phyloP scores from a whole-genome alignment of 345 rosid species.

The Pugionium dolabratum region DNA sequence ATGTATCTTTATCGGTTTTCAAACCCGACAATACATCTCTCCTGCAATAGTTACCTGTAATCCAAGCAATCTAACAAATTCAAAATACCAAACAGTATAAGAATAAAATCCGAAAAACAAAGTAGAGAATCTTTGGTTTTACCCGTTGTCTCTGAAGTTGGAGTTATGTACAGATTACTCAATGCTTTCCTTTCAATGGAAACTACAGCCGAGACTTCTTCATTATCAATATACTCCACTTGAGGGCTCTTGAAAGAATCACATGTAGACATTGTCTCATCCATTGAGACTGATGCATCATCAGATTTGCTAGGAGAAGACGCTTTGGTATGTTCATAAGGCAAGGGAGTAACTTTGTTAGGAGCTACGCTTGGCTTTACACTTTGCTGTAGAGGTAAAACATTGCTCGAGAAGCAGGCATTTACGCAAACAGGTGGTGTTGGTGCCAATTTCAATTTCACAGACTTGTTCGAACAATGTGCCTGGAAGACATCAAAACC shows the following conservation, averaged over 20 bases:
- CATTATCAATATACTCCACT: conserved; percentile 70
- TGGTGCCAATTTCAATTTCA: conserved; percentile 53
- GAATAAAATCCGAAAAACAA: no score
- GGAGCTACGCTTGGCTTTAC: conserved; percentile 30
- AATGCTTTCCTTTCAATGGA: conserved; percentile 72
- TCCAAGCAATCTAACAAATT: conserved; percentile 6
- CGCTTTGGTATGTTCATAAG: no score
- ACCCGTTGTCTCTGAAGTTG: conserved; percentile 51
- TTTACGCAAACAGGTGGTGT: no score
- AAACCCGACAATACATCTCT: conserved; percentile 55
- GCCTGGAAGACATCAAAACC: conserved; percentile 41
- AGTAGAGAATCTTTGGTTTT: neutral
- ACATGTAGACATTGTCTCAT: conserved; percentile 74
- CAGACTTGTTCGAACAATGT: conserved; percentile 54
- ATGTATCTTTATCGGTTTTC: conserved; percentile 52
- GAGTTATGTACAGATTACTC: conserved; percentile 74
- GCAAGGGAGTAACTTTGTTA: conserved; percentile 37
- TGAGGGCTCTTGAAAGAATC: conserved; percentile 88
- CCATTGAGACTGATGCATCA: conserved; percentile 63
- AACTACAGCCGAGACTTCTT: conserved; percentile 49
- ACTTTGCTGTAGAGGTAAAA: conserved; percentile 35
- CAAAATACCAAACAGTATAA: neutral
- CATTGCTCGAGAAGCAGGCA: no score
- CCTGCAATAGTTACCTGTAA: conserved; percentile 61
- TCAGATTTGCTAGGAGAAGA: conserved; percentile 64